A percentile compares a stretch with the other conserved stretches of the same genome.
Conservation (phyloP, 2,329 filamentous ascomycete species). For the Pseudogymnoascus sp. region DNA sequence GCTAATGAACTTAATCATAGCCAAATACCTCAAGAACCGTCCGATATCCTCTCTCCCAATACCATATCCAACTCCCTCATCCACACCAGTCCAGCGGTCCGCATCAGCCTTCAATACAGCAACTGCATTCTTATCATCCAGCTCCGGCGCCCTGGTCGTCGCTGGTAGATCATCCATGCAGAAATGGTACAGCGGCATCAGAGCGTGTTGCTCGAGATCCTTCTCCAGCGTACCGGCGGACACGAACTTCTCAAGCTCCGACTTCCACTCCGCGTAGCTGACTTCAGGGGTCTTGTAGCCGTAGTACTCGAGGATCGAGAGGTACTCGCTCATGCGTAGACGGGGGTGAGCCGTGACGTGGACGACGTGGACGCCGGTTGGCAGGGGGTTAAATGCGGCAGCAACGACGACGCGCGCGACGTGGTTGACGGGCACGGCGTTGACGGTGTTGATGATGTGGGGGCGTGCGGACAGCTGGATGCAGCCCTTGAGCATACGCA, state of each 20-base stretch:
- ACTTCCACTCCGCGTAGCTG: slow-evolving; percentile 60
- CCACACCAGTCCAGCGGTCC: slow-evolving; percentile 14
- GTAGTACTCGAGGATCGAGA: slow-evolving; percentile 59
- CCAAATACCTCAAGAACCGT: slow-evolving; percentile 16
- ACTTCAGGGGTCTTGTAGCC: slow-evolving; percentile 62
- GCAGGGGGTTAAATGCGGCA: slow-evolving; percentile 52
- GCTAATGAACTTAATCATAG: slow-evolving; percentile 16
- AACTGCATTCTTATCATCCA: slow-evolving; percentile 58
- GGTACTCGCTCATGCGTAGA: slow-evolving; percentile 67
- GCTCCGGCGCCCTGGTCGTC: slow-evolving; percentile 56
- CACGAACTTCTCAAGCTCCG: slow-evolving; percentile 48
- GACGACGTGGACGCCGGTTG: slow-evolving; percentile 41
- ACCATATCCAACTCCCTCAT: slow-evolving; percentile 17
- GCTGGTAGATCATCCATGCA: slow-evolving; percentile 56
- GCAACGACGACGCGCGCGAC: slow-evolving; percentile 75
- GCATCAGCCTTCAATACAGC: slow-evolving; percentile 54
- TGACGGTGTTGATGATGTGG: slow-evolving; percentile 76
- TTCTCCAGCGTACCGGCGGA: slow-evolving; percentile 40
- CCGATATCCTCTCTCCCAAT: slow-evolving; percentile 16
- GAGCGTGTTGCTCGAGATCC: slow-evolving; percentile 52
- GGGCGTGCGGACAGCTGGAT: slow-evolving; percentile 68
- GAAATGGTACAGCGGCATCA: slow-evolving; percentile 63
- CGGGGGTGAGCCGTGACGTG: slow-evolving; percentile 76
- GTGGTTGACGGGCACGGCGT: slow-evolving; percentile 79
- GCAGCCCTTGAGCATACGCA: slow-evolving; percentile 80